Percentiles rank a stretch among this genome's conserved stretches.
These are phyloP conservation scores for Chrysoporthe puriensis DNA, from an alignment of 2,329 filamentous ascomycete genomes.

Conservation along the genomic window DNA sequence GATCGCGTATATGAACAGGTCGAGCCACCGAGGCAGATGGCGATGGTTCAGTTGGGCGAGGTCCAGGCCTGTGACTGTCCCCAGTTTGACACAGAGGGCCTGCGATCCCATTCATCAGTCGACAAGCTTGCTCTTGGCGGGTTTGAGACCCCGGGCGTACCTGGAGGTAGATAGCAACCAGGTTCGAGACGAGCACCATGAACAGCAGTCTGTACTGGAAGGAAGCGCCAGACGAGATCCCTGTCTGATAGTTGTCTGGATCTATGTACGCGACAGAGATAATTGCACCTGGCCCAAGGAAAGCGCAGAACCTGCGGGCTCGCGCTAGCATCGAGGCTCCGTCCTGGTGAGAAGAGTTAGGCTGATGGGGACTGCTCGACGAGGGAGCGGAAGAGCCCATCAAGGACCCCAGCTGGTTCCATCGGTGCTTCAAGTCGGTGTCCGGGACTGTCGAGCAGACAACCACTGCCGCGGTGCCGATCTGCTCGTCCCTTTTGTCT, in stretches of 20 bases:
- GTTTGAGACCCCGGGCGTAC: constrained; percentile 10
- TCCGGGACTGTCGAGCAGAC: background rate
- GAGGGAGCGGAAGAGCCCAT: background rate
- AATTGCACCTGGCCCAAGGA: constrained; percentile 36
- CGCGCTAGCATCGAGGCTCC: constrained; percentile 3
- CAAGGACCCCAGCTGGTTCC: background rate
- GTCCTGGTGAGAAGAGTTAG: background rate
- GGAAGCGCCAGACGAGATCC: constrained; percentile 61
- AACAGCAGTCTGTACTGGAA: constrained; percentile 68
- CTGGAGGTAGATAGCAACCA: constrained; percentile 68
- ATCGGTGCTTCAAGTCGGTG: background rate
- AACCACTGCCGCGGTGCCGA: background rate
- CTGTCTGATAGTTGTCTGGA: constrained; percentile 36
- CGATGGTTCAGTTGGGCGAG: constrained; percentile 65
- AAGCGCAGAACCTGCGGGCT: constrained; percentile 33
- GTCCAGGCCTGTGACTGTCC: constrained; percentile 68
- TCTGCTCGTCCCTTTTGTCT: background rate
- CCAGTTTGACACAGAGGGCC: constrained; percentile 66
- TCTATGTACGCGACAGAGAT: constrained; percentile 38
- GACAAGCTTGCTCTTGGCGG: too few relatives aligned
- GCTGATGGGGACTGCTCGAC: background rate
- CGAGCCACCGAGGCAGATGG: constrained; percentile 65
- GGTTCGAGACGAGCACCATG: constrained; percentile 66
- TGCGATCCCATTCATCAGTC: constrained; percentile 36
- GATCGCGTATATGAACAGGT: constrained; percentile 60